Evolutionary conservation across 2,329 filamentous ascomycete genomes (phyloP).

Genomic region (Trichoderma afroharzianum): DNA sequence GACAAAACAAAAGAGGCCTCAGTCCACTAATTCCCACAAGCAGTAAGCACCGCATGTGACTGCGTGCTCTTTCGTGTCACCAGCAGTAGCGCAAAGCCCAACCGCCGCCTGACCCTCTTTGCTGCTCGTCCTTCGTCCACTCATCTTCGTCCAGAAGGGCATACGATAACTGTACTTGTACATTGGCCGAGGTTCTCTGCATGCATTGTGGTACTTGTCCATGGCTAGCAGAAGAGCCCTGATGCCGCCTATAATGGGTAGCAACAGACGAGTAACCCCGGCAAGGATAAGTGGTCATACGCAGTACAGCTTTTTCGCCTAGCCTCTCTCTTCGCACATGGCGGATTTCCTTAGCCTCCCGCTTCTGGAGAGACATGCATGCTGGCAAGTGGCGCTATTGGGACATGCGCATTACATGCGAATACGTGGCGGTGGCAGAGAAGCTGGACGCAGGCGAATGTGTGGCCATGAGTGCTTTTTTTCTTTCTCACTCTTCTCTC

Average conservation of each 20-base stretch:
- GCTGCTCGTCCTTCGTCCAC: background rate
- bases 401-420: slow-evolving; percentile 6
- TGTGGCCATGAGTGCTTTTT: background rate
- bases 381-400: background rate
- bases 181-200: slow-evolving; percentile 13
- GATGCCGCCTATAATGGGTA: background rate
- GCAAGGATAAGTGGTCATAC: background rate
- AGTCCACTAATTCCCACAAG: slow-evolving; percentile 12
- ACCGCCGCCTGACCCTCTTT: slow-evolving; percentile 16
- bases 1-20: background rate
- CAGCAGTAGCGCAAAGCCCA: slow-evolving; percentile 13
- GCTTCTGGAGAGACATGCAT: slow-evolving; percentile 14
- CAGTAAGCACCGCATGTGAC: slow-evolving; percentile 18
- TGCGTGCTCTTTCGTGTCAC: slow-evolving; percentile 14
- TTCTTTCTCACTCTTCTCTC: too few species aligned
- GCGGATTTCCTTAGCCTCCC: background rate
- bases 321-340: background rate
- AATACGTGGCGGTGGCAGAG: slow-evolving; percentile 16
- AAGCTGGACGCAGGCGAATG: background rate
- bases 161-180: background rate
- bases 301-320: background rate
- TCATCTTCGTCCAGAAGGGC: background rate
- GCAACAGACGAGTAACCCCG: background rate
- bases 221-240: background rate
- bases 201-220: slow-evolving; percentile 6